Percentiles rank a stretch among this genome's conserved stretches.
phyloP scores from a whole-genome alignment of 2,329 filamentous ascomycete species.

The Fusarium pseudocircinatum region DNA sequence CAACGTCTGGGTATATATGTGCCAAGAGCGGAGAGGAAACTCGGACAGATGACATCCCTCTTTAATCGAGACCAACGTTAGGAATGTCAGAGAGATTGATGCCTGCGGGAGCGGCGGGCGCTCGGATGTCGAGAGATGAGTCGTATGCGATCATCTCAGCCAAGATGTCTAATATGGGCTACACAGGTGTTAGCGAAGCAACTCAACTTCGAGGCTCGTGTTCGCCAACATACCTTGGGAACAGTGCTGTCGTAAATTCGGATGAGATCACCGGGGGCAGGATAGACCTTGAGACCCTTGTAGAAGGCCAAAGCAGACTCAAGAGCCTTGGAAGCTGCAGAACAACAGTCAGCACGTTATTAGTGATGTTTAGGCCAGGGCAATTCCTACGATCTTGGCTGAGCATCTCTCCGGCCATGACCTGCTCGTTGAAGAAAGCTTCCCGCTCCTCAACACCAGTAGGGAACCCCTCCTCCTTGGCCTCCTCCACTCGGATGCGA shows the following conservation, averaged over 20 bases:
- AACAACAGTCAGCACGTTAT: slow-evolving; percentile 22
- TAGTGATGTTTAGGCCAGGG: neutral
- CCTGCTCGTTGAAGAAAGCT: slow-evolving; percentile 95
- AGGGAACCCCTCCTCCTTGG: slow-evolving; percentile 92
- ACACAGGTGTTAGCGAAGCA: slow-evolving; percentile 31
- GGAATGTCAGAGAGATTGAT: slow-evolving; percentile 60
- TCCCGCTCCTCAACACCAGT: slow-evolving; percentile 91
- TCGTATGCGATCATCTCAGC: slow-evolving; percentile 98
- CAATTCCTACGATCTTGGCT: slow-evolving; percentile 77
- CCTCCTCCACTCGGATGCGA: slow-evolving; percentile 78
- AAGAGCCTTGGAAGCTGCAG: slow-evolving; percentile 71
- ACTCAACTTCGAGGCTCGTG: neutral
- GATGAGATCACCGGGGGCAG: slow-evolving; percentile 90
- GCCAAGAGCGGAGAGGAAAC: slow-evolving; percentile 33
- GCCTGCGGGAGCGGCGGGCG: slow-evolving; percentile 47
- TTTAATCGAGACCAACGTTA: slow-evolving; percentile 65
- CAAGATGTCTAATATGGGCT: slow-evolving; percentile 93
- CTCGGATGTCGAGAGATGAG: slow-evolving; percentile 71
- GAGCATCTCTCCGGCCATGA: slow-evolving; percentile 86
- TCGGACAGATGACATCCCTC: slow-evolving; percentile 16
- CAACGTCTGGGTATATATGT: slow-evolving; percentile 32
- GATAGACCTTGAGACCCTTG: slow-evolving; percentile 98
- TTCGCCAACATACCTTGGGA: slow-evolving; percentile 73
- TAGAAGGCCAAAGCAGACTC: slow-evolving; percentile 96
- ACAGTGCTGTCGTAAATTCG: slow-evolving; percentile 99